phyloP scores from a whole-genome alignment of 2,329 filamentous ascomycete species.

The Penicillium oxalicum region DNA sequence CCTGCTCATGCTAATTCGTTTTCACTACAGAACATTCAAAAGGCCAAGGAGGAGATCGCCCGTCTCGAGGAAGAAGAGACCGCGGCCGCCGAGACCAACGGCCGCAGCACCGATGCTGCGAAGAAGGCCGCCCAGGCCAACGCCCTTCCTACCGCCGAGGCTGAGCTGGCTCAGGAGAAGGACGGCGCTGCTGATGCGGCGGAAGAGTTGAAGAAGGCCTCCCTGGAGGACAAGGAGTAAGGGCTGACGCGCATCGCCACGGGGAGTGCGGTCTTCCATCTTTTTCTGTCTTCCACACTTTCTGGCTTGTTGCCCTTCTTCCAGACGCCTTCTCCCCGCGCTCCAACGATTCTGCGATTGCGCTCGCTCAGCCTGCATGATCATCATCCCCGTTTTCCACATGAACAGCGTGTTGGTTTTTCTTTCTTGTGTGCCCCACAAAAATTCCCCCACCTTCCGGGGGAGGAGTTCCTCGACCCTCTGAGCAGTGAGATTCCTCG shows the following conservation, averaged over 20 bases:
- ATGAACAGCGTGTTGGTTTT: slow-evolving; percentile 13
- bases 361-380: slow-evolving; percentile 18
- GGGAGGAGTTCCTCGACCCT: slow-evolving; percentile 7
- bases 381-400: slow-evolving; percentile 12
- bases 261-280: slow-evolving; percentile 23
- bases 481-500: neutral
- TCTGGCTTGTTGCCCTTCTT: neutral
- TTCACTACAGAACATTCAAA: slow-evolving; percentile 76
- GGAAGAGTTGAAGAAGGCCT: slow-evolving; percentile 56
- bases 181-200: slow-evolving; percentile 54
- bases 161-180: slow-evolving; percentile 52
- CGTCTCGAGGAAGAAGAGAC: slow-evolving; percentile 68
- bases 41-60: slow-evolving; percentile 93
- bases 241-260: neutral
- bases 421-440: neutral
- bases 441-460: slow-evolving; percentile 8
- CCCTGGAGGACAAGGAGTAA: slow-evolving; percentile 51
- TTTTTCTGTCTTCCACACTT: slow-evolving; percentile 2
- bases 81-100: slow-evolving; percentile 37
- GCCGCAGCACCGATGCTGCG: slow-evolving; percentile 45
- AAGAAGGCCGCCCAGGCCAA: slow-evolving; percentile 53
- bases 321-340: too few species aligned
- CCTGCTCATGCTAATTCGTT: slow-evolving; percentile 6
- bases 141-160: slow-evolving; percentile 47
- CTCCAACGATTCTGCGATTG: neutral